Evolutionary conservation across 2,329 filamentous ascomycete species (phyloP), one percentile per base, ranked within the genome.

Genomic region (Stagonosporopsis tanaceti): DNA sequence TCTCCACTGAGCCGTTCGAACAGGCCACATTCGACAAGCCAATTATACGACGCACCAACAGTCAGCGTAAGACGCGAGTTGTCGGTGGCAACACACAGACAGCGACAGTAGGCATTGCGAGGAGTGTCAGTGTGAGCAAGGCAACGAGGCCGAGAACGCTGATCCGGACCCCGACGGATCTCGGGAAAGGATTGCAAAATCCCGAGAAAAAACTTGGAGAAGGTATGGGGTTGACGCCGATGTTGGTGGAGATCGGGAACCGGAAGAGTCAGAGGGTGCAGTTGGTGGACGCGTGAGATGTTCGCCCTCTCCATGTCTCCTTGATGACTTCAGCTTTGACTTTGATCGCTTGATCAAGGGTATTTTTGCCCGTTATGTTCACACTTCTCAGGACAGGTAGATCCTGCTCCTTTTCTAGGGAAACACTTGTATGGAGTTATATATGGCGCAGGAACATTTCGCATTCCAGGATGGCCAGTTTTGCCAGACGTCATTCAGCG

Each of bases 211-310:
- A 66, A 12, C 35, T 75, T 30, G 65, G 71, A 4, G 71, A 74
- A 6, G 57, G 56, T 22, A 65, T 68, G 50, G 59, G 66, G 15
- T 63, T 77, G 4, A 75, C 69, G 28, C 74, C 74, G 14, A 76
- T 69, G 2, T 60, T 77, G 59, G 74, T 77, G 6, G 72, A 77
- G 44, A 64, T 77, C 34, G 67, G 66, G 57, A 75, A 75, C 30
- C 61, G 73, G 12, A 74, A 68, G 64, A 75, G 72, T 54, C 73
- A 75, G 41, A 61, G 70, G 45, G 74, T 75, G 38, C 68, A 72
- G 59, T 51, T 76, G 34, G 73, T 72, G n/a, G 70, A 76, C 52
- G 69, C 66, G 11, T 76, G 65, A 60, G 20, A 15, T 12, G 3
- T 30, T 37, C 25, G 7, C 15, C 7, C 37, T 44, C 25, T 9